Base-by-base conservation (phyloP, 306 rosid genomes). In the Coriaria nepalensis region DNA sequence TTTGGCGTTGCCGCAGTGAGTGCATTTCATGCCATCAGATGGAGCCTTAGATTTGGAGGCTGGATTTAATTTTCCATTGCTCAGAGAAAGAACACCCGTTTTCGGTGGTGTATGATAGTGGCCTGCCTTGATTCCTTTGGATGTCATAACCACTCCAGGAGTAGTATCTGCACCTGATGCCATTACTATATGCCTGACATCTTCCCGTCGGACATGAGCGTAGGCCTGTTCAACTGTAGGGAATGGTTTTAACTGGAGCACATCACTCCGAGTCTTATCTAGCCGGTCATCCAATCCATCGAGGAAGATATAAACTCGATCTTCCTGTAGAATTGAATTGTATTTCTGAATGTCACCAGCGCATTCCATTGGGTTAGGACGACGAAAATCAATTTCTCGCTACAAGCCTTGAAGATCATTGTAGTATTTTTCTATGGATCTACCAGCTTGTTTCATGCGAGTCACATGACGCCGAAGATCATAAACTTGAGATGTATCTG, bases 331-430 rank as follows among this genome's bases (percentile, higher is more conserved):
- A n/a, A 34, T 7, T 49, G 49, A 2, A 29, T 50, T 49, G 8
- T 42, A 60, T 0, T 6, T 13, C 6, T 13, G 36, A n/a, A 51
- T 60, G 32, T 42, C 46, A 9, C 0, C 2, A 2, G 5, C 51
- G 42, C 51, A 51, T 10, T 51, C 6, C 57, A 60, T 60, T 35
- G 13, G 65, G 15, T 60, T 60, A 0, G 52, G 10, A 0, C 45
- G 13, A 4, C 32, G 36, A 35, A 60, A 60, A 4, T 60, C 51
- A 4, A 60, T 60, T 6, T 60, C 65, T 8, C 45, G 6, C 58
- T 38, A 60, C 9, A 60, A 42, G 5, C 52, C 45, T 4, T 51
- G 40, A 6, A 47, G 33, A n/a, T 57, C 10, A 6, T 14, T 57
- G 38, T 36, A 57, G 11, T 57, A 57, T 29, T 46, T 57, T 29